Conservation (phyloP, 176 grass and related monocot genomes). For the Zea luxurians region DNA sequence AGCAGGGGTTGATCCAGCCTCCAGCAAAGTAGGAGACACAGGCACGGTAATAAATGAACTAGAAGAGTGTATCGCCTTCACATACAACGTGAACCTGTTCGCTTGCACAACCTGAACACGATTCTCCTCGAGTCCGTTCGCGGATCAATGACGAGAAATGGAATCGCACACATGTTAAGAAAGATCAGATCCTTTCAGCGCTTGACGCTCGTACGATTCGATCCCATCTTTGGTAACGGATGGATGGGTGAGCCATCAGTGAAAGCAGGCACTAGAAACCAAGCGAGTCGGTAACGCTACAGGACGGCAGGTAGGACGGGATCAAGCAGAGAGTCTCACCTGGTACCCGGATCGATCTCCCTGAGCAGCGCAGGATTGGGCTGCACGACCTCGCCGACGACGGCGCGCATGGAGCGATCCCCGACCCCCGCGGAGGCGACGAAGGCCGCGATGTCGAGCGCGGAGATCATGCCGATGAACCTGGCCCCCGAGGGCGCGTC, state of each 20-base stretch:
- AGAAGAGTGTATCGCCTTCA: neutral
- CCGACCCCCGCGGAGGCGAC: conserved; percentile 51
- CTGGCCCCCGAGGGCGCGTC: conserved; percentile 52
- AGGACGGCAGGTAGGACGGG: neutral
- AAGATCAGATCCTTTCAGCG: neutral
- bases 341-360: conserved; percentile 93
- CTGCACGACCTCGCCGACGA: conserved; percentile 61
- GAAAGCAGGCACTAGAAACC: neutral
- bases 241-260: conserved; percentile 5
- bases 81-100: neutral
- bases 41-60: neutral
- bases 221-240: neutral
- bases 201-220: neutral
- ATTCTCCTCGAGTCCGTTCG: neutral
- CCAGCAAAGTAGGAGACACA: neutral
- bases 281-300: neutral
- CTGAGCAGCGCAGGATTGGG: conserved; percentile 61
- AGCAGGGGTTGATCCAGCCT: conserved; percentile 23
- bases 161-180: neutral
- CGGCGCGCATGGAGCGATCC: conserved; percentile 45
- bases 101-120: neutral
- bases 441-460: conserved; percentile 81
- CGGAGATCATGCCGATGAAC: conserved; percentile 82
- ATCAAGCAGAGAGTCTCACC: conserved; percentile 44
- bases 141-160: neutral